Base-by-base conservation (phyloP, 2,329 filamentous ascomycete species). In the Sodiomyces alkalinus region DNA sequence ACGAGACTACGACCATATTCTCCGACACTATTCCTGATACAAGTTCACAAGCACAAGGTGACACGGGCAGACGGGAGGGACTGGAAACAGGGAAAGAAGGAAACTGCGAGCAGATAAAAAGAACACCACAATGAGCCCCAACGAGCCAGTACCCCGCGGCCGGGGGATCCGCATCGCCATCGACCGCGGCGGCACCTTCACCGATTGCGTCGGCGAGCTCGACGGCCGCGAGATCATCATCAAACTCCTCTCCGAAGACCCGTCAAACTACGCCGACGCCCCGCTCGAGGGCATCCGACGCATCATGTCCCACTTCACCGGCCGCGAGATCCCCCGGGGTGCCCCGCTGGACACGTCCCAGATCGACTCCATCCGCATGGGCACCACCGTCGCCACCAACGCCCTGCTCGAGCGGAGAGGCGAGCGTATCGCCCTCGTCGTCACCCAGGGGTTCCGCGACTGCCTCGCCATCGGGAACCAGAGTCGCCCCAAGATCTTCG, bases 301-400 rank as follows among this genome's bases (percentile, higher is more conserved):
- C 33, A 74, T 93, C 32, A 72, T 93, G 53, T 77, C 76, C 39
- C 74, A 72, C 41, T 92, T 92, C 51, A 71, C 74, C 3, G 64
- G 67, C 30, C 64, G 67, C 33, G 75, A 87, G 4, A 85, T 92
- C 24, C 80, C 81, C 4, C 74, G 85, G 26, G 83, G 82, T 16
- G 62, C 85, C 47, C 60, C 79, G 1, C 59, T 93, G 7, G 83
- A 93, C 49, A 93, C 85, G 1, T 70, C 74, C 12, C 58, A 74
- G 44, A 92, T 94, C 41, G 81, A 90, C 41, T 85, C 80, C 31
- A 93, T 94, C 48, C 77, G 86, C 26, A 94, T 94, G 86, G 86
- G 86, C 24, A 94, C 86, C 2, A 94, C 86, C 0, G 85, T 94
- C 9, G 86, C 86, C 7, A 94, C 86, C 1, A 94, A 94, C 50